Evolutionary conservation across 73 alveolate species (phyloP).

Genomic region (Paramecium sonneborni): DNA sequence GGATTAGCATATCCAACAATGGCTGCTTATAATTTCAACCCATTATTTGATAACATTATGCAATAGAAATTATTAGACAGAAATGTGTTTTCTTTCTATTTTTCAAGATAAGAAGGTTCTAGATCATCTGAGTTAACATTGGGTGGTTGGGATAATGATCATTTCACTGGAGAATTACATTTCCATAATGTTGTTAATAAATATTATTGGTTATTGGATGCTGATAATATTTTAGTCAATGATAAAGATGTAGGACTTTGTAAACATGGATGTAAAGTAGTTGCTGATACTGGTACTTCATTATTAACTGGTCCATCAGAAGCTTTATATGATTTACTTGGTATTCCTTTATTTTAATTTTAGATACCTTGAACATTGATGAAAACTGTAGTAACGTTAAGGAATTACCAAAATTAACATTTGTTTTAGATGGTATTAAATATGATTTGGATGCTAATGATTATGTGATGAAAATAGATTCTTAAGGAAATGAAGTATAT

Average conservation of each 20-base stretch:
- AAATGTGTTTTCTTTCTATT: constrained; percentile 81
- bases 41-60: constrained; percentile 79
- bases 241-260: constrained; percentile 76
- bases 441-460: too few relatives aligned
- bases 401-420: too few relatives aligned
- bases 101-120: constrained; percentile 66
- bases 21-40: constrained; percentile 73
- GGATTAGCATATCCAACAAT: constrained; percentile 85
- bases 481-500: too few relatives aligned
- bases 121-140: constrained; percentile 76
- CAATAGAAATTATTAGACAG: constrained; percentile 68
- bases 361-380: constrained; percentile 49
- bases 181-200: constrained; percentile 78
- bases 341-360: neutral
- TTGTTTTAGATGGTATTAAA: too few relatives aligned
- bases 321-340: constrained; percentile 46
- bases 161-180: constrained; percentile 74
- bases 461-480: too few relatives aligned
- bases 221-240: constrained; percentile 76
- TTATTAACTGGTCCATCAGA: constrained; percentile 81
- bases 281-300: constrained; percentile 88
- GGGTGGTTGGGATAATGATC: constrained; percentile 76
- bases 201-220: constrained; percentile 74
- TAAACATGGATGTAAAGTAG: constrained; percentile 74
- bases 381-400: constrained; percentile 70